Percentiles rank a stretch among this genome's conserved stretches.
Evolutionary conservation across 2,329 filamentous ascomycete species (phyloP).

Genomic region (Simplicillium sp.): DNA sequence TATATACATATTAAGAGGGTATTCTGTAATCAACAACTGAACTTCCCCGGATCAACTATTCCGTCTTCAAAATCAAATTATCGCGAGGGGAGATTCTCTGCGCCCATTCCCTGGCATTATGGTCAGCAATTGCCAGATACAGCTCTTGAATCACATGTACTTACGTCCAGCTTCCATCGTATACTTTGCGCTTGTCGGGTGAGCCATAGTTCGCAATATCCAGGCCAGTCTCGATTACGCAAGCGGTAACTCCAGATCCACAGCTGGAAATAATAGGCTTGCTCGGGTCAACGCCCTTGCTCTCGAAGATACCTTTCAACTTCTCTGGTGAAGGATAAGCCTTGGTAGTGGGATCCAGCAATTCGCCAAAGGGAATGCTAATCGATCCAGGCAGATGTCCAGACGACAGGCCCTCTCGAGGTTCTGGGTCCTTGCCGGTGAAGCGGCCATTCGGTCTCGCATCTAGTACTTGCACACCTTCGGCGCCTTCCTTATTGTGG

Average conservation of each 20-base stretch:
- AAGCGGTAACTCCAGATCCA: constrained; percentile 89
- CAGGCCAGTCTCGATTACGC: constrained; percentile 80
- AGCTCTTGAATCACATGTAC: constrained; percentile 26
- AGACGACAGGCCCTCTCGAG: constrained; percentile 73
- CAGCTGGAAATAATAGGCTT: constrained; percentile 83
- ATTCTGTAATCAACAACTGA: too few relatives aligned
- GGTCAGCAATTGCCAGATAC: constrained; percentile 15
- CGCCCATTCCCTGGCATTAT: constrained; percentile 49
- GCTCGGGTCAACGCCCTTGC: constrained; percentile 67
- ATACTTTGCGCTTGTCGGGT: constrained; percentile 61
- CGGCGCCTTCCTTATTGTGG: constrained; percentile 70
- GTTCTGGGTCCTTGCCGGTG: constrained; percentile 75
- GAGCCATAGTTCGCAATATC: constrained; percentile 67
- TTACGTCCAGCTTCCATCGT: constrained; percentile 98
- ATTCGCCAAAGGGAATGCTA: constrained; percentile 67
- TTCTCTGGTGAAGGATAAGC: constrained; percentile 63
- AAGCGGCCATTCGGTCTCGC: constrained; percentile 74
- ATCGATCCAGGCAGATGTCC: constrained; percentile 88
- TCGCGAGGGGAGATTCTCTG: constrained; percentile 54
- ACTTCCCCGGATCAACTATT: too few relatives aligned
- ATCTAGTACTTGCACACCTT: constrained; percentile 82
- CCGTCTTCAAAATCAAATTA: constrained; percentile 48
- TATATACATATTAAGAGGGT: background rate
- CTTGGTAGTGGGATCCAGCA: constrained; percentile 79
- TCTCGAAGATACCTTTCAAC: constrained; percentile 65